phyloP scores from a whole-genome alignment of 176 grass and related monocot species.

The Eragrostis nindensis region DNA sequence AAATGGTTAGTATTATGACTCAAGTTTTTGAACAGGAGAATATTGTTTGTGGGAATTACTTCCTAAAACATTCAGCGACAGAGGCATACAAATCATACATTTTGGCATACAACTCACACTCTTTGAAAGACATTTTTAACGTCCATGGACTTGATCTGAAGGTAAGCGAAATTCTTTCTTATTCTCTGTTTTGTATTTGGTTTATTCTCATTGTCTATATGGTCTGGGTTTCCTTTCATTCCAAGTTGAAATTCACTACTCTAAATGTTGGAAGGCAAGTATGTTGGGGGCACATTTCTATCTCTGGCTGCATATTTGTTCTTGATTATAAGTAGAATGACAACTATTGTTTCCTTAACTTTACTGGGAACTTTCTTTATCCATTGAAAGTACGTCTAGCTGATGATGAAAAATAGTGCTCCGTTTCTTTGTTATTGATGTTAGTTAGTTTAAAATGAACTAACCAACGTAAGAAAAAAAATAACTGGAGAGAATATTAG shows the following conservation, averaged over 20 bases:
- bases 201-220: too few species aligned
- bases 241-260: too few species aligned
- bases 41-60: conserved; percentile 82
- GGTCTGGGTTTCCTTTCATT: too few species aligned
- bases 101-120: conserved; percentile 83
- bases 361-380: background rate
- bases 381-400: background rate
- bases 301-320: too few species aligned
- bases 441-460: background rate
- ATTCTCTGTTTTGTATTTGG: too few species aligned
- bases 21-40: conserved; percentile 68
- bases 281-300: too few species aligned
- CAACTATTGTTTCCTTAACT: background rate
- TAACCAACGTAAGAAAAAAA: too few species aligned
- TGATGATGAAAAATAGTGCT: background rate
- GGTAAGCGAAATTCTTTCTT: conserved; percentile 41
- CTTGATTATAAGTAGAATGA: background rate
- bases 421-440: too few species aligned
- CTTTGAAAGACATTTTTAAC: conserved; percentile 92
- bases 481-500: too few species aligned
- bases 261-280: too few species aligned
- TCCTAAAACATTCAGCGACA: conserved; percentile 86
- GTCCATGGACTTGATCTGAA: conserved; percentile 84
- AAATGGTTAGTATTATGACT: background rate
- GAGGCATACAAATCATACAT: conserved; percentile 89